Conservation (phyloP, 345 rosid species). For the Geranium brycei region DNA sequence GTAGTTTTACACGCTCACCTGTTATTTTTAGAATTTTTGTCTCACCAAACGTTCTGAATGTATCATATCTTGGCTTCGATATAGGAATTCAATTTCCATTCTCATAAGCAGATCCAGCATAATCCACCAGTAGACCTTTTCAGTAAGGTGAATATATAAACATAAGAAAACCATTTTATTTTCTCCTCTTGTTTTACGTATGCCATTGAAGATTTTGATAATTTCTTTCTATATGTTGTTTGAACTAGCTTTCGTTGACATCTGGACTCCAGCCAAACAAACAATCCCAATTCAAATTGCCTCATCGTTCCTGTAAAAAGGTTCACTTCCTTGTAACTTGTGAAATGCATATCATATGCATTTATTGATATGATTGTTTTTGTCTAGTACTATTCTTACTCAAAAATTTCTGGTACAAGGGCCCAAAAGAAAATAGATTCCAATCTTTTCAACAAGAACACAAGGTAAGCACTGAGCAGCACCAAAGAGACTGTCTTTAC, state of each 20-base stretch:
- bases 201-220: neutral
- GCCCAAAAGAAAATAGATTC: conserved; percentile 79
- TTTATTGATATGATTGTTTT: neutral
- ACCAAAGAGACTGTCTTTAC: neutral
- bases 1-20: conserved; percentile 23
- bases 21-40: conserved; percentile 4
- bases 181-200: neutral
- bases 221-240: neutral
- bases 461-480: conserved; percentile 32
- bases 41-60: too few relatives aligned
- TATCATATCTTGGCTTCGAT: conserved; percentile 5
- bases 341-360: neutral
- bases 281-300: conserved; percentile 29
- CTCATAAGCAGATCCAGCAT: conserved; percentile 42
- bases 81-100: conserved; percentile 67
- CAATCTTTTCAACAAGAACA: conserved; percentile 40
- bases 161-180: neutral
- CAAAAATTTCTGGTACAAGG: conserved; percentile 42
- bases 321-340: conserved; percentile 19
- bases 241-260: conserved; percentile 50
- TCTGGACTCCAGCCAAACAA: conserved; percentile 39
- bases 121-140: conserved; percentile 71
- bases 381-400: conserved; percentile 8
- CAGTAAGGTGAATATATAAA: conserved; percentile 49
- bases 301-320: conserved; percentile 33